phyloP scores from a whole-genome alignment of 2,329 filamentous ascomycete genomes.

The Thielaviopsis populi region DNA sequence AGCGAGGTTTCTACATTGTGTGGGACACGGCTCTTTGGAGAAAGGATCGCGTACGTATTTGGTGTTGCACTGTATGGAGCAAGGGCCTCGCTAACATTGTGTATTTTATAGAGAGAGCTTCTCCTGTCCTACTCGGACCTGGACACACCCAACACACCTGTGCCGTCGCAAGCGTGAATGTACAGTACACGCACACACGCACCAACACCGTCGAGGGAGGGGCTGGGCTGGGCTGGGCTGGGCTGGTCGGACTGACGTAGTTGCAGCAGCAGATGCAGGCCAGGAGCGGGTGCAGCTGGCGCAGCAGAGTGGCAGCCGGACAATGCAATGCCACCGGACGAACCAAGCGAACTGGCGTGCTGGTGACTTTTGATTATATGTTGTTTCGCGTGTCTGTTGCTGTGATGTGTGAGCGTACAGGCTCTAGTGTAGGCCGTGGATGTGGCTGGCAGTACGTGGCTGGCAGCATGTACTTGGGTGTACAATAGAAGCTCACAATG shows the following conservation, averaged over 20 bases:
- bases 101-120: conserved; percentile 38
- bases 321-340: too few relatives aligned
- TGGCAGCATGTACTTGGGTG: too few relatives aligned
- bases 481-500: too few relatives aligned
- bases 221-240: too few relatives aligned
- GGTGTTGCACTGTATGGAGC: neutral
- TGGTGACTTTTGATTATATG: too few relatives aligned
- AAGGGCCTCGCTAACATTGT: too few relatives aligned
- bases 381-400: too few relatives aligned
- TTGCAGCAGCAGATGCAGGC: neutral
- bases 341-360: too few relatives aligned
- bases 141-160: conserved; percentile 29
- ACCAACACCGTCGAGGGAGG: neutral
- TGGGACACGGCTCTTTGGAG: conserved; percentile 49
- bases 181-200: too few relatives aligned
- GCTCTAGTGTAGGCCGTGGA: too few relatives aligned
- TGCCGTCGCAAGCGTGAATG: neutral
- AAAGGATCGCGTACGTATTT: conserved; percentile 42
- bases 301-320: neutral
- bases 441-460: too few relatives aligned
- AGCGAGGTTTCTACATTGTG: conserved; percentile 51
- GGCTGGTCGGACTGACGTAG: neutral
- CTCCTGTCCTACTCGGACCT: conserved; percentile 47
- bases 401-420: too few relatives aligned
- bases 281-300: neutral